Conservation (phyloP, 495 filamentous ascomycete genomes). For the Hyaloscypha finlandica region DNA sequence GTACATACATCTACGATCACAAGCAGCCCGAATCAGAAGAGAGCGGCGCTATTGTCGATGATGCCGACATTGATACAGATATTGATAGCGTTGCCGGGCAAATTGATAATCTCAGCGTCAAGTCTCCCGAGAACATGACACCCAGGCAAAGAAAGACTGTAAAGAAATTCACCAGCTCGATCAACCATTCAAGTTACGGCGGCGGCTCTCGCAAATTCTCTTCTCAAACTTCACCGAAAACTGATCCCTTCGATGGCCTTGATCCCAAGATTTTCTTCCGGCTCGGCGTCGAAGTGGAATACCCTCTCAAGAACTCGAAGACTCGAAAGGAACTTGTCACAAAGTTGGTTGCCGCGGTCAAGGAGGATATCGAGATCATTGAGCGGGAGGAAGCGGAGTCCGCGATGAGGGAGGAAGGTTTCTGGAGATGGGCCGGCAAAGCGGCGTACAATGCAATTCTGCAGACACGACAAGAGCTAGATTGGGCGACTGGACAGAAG, state of each 20-base stretch:
- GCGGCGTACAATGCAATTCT: constrained; percentile 21
- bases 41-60: background rate
- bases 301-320: constrained; percentile 16
- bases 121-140: constrained; percentile 16
- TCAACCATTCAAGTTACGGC: constrained; percentile 10
- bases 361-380: constrained; percentile 29
- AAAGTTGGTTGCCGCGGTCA: constrained; percentile 27
- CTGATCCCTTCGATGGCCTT: constrained; percentile 20
- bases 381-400: constrained; percentile 25
- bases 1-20: constrained; percentile 24
- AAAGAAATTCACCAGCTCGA: constrained; percentile 18
- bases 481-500: constrained; percentile 33
- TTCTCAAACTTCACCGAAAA: background rate
- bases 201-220: constrained; percentile 22
- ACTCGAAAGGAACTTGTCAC: constrained; percentile 26
- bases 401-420: constrained; percentile 27
- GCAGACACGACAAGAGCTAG: constrained; percentile 20
- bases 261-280: constrained; percentile 32
- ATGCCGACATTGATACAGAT: background rate
- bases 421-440: constrained; percentile 32
- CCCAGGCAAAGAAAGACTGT: constrained; percentile 25
- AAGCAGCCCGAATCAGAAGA: constrained; percentile 8
- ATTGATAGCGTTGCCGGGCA: background rate
- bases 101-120: constrained; percentile 4
- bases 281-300: constrained; percentile 25